Evolutionary conservation across 2,329 filamentous ascomycete species (phyloP), one percentile per base, ranked within the genome.

Genomic region (Sphaerulina musiva): DNA sequence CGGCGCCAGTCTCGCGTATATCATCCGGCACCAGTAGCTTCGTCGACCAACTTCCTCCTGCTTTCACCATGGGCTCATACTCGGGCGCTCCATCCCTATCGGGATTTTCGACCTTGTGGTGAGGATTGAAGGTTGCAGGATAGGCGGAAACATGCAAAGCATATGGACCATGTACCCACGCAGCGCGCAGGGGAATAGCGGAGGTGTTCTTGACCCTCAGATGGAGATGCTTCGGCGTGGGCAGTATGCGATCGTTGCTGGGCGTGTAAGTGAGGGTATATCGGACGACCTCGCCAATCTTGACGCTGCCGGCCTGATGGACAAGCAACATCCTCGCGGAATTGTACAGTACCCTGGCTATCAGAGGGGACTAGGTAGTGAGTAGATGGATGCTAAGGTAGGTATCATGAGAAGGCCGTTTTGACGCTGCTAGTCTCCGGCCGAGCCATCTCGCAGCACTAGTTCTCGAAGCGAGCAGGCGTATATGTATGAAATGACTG

Each of bases 41-140:
- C 54, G 89, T 87, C 64, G 84, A 82, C 87, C 91, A 98, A 44
- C 80, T 83, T 6, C 89, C 91, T 31, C 91, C 93, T 7, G 93
- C 91, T 76, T 97, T 97, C 68, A 98, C 80, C 76, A 95, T 92
- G 45, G 93, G 92, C 73, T 98, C 93, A 66, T 93, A 98, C 64
- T 95, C 87, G 12, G 93, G 93, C 1, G 86, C 80, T 48, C 67
- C 67, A 64, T 67, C 60, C 49, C 78, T 77, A 49, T 83, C 80
- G 1, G 85, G 80, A 48, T 85, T 78, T 54, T 84, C 81, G 63
- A 87, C 84, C 68, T 89, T 90, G 61, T 79, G 76, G 72, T 95
- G 90, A 1, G 92, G 89, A 65, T 91, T 80, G 74, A 93, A 97
- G 45, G 79, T 82, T 12, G 87, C 79, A 0, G 92, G 89, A 65